Evolutionary conservation across 2,329 filamentous ascomycete species (phyloP), one percentile per base, ranked within the genome.

Genomic region (Verticillium tricorpus): DNA sequence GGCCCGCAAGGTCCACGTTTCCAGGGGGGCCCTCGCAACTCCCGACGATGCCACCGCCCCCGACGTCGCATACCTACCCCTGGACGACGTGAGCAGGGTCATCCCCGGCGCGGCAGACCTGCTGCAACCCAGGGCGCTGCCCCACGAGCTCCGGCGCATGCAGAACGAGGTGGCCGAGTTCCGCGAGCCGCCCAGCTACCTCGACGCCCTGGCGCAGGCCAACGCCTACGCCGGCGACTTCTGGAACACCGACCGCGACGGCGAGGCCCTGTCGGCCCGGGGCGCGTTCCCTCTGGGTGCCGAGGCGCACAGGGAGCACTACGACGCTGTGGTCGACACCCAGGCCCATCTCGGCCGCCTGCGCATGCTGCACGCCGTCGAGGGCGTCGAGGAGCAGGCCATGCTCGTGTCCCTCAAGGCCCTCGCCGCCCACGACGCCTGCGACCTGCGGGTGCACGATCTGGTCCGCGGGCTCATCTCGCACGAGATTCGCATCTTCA

Each of bases 201-300:
- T 67, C 9, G 63, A 61, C 2, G 50, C 60, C 14, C 72, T 69
- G 1, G 68, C 70, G 1, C 63, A 61, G 8, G 66, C 71, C 3
- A 61, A 60, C 45, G 68, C 70, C 2, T 63, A 61, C 11, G 66
- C 71, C 3, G 61, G 61, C 45, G 68, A 71, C 62, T 73, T 75
- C 60, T 76, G 73, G 73, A 66, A 70, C 19, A 61, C 60, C n/a
- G 69, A 70, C 1, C 65, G 68, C 17, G 67, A 72, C 35, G 71
- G 70, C 1, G 64, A 68, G 28, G 60, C 64, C 17, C 62, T 74
- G 1, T 72, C 73, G 1, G 19, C 54, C 0, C 61, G 62, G 5
- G 74, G 74, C 7, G 76, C 73, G 50, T 71, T 72, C 28, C 72
- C 73, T 0, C 63, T 76, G 12, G 66, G 67, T 5, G 65, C 69